Evolutionary conservation across 2,329 filamentous ascomycete species (phyloP).

Genomic region (Rhynchosporium agropyri): DNA sequence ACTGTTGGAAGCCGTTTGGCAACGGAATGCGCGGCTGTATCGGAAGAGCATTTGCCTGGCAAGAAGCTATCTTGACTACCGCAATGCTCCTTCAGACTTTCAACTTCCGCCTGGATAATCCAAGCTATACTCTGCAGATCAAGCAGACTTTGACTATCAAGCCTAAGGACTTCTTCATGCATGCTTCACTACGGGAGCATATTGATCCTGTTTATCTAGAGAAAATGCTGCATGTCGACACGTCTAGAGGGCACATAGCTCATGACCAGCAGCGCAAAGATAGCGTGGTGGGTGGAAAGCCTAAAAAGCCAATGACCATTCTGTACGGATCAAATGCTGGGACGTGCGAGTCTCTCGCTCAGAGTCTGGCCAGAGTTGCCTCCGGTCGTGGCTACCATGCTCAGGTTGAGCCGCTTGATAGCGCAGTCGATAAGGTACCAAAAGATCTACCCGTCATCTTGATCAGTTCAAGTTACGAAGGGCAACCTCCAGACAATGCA

Average conservation of each 20-base stretch:
- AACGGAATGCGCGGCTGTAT: conserved; percentile 73
- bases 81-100: conserved; percentile 72
- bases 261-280: neutral
- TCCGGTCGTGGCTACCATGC: conserved; percentile 58
- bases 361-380: conserved; percentile 62
- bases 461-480: conserved; percentile 73
- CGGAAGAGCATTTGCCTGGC: conserved; percentile 73
- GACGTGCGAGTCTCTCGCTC: conserved; percentile 71
- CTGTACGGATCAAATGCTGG: conserved; percentile 77
- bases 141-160: conserved; percentile 63
- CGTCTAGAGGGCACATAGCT: neutral
- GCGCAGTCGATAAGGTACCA: conserved; percentile 61
- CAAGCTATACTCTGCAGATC: conserved; percentile 57
- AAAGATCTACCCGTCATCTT: conserved; percentile 64
- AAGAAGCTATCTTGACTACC: conserved; percentile 66
- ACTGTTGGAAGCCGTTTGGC: conserved; percentile 74
- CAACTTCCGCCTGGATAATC: conserved; percentile 63
- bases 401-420: conserved; percentile 59
- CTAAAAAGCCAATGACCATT: conserved; percentile 52
- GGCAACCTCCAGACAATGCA: conserved; percentile 73
- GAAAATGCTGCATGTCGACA: conserved; percentile 38
- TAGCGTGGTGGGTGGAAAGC: conserved; percentile 2
- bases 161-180: conserved; percentile 65
- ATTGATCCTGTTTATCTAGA: conserved; percentile 49
- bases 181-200: conserved; percentile 56